Base-by-base conservation (phyloP, 106 monocot species). In the Chionographis japonica region DNA sequence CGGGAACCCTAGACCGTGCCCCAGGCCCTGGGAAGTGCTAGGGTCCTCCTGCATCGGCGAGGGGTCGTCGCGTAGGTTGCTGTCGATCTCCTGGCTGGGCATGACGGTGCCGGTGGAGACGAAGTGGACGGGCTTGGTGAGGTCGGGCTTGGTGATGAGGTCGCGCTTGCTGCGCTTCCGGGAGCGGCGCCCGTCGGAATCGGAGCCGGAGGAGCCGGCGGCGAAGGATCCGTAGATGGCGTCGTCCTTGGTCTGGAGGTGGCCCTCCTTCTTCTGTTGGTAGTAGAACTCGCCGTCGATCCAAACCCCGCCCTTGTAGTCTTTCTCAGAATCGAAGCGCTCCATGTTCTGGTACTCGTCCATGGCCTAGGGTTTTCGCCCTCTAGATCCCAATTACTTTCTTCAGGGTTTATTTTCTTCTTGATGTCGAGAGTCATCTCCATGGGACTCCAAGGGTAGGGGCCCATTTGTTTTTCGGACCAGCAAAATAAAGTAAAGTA, bases 81-180 rank as follows among this genome's bases (percentile, higher is more conserved):
- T 19, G 6, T 91, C 81, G 12, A 70, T 46, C 65, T 90, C 81
- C 65, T 91, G 71, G 37, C 6, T 52, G 40, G 90, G 90, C 83
- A 80, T 79, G 68, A 83, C 69, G 18, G 58, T 67, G 50, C 94
- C 90, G 40, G 87, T 87, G 67, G 94, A 94, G 64, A 90, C 77
- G 68, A 95, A 91, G 1, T 84, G 78, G 12, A 91, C 91, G 39
- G 91, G 91, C 75, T 86, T 89, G 41, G 86, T 62, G 71, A 89
- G 70, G 43, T 89, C 92, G 6, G 79, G 71, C 73, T 82, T 82
- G 42, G 61, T 16, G 46, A 80, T 66, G 60, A 79, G 74, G 40
- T 75, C 72, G 17, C 75, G 38, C 63, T 60, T 61, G 53, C 80
- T 63, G 68, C 85, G 78, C 74, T 74, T 69, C 61, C 77, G 74